Base-by-base conservation (phyloP, 2,329 filamentous ascomycete genomes). In the Thelonectria blattea region DNA sequence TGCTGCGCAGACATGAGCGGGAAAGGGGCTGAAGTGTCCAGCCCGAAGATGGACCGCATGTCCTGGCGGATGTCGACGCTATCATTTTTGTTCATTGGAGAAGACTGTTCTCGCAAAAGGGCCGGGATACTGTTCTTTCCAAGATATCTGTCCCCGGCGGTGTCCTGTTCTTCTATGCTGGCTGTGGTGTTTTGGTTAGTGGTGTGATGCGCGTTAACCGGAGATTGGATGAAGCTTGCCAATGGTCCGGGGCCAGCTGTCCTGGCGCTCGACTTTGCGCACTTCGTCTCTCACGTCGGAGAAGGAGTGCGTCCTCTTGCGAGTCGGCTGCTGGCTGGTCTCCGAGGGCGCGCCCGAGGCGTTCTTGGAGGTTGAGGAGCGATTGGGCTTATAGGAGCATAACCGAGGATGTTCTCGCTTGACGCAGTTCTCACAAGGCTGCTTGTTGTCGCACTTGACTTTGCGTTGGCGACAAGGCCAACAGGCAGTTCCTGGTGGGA, bases 401-500 rank as follows among this genome's bases (percentile, higher is more conserved):
- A 89, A 78, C 73, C 85, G 81, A 2, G 86, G 81, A 66, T 89
- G 87, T 60, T 89, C 86, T 56, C 87, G 78, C 77, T 88, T 88
- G 69, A 88, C 82, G 69, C 87, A 89, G 71, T 89, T 89, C 70
- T 89, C 86, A 73, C 87, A 89, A 1, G 87, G 87, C 69, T 87
- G 83, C 72, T 88, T 86, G 73, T 88, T 89, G 76, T 89, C 86
- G 72, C 87, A 89, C 75, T 89, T 89, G 42, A 89, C 87, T 75
- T 89, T 89, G 65, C 87, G 81, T 73, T 89, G 87, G 47, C 87
- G 81, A 71, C 87, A 89, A 12, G 87, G 87, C 86, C 86, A 89
- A 69, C 87, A 89, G 5, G 85, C 85, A 43, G 85, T 88, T 59
- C 85, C 85, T 87, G 68, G 4, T 49, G 49, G 49, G 12, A 15